Evolutionary conservation across 164 flowering plant genomes (phyloP).

Genomic region (Chimonanthus praecox): DNA sequence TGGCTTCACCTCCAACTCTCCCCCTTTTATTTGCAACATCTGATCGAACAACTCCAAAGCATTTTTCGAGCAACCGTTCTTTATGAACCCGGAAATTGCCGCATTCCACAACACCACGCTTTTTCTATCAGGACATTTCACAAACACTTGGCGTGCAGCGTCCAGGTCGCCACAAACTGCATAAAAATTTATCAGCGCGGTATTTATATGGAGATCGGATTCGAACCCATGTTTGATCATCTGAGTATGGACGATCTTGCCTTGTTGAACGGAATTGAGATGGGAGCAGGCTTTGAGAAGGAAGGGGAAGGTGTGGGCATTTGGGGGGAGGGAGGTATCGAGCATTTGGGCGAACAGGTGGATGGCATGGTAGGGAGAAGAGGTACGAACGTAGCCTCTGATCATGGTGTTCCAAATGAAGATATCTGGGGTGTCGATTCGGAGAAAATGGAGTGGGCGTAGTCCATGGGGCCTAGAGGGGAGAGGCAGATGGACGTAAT

Average conservation of each 20-base stretch:
- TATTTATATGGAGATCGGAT: constrained; percentile 28
- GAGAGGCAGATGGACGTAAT: neutral
- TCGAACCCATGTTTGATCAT: constrained; percentile 41
- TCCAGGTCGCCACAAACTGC: constrained; percentile 47
- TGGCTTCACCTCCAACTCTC: constrained; percentile 34
- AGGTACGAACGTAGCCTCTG: constrained; percentile 17
- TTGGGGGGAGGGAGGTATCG: constrained; percentile 17
- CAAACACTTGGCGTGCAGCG: constrained; percentile 15
- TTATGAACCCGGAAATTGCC: constrained; percentile 56
- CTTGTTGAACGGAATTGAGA: constrained; percentile 18
- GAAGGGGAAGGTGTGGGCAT: constrained; percentile 46
- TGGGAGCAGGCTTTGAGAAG: constrained; percentile 40
- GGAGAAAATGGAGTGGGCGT: constrained; percentile 23
- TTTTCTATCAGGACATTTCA: neutral
- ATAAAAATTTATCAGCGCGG: constrained; percentile 46
- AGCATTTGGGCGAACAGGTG: neutral
- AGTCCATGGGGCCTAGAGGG: neutral
- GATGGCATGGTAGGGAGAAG: neutral
- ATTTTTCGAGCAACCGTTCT: constrained; percentile 29
- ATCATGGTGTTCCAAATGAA: constrained; percentile 37
- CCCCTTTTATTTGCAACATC: constrained; percentile 25
- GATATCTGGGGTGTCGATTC: constrained; percentile 20
- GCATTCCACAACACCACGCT: constrained; percentile 46
- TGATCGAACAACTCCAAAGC: constrained; percentile 46
- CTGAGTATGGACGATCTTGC: constrained; percentile 38